phyloP scores from a whole-genome alignment of 2,329 filamentous ascomycete species.

The Beauveria scarabaeidicola region DNA sequence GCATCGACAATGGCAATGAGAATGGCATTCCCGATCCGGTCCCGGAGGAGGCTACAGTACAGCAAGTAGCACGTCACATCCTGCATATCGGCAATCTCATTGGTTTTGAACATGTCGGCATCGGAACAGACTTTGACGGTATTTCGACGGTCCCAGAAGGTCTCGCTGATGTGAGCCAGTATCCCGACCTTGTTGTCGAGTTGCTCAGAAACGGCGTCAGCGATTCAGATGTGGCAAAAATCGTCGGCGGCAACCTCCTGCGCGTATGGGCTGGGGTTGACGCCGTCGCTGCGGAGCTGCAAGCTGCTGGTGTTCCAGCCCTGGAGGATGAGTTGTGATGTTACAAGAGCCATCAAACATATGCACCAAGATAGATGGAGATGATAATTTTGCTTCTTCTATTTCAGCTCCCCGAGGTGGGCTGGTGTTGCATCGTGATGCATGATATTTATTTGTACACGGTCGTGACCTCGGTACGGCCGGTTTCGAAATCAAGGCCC shows the following conservation, averaged over 20 bases:
- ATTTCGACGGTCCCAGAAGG: constrained; percentile 60
- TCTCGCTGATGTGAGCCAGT: constrained; percentile 78
- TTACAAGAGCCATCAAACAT: background rate
- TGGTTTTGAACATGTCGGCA: constrained; percentile 78
- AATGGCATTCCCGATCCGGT: constrained; percentile 61
- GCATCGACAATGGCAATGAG: constrained; percentile 47
- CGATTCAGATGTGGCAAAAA: constrained; percentile 62
- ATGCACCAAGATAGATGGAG: background rate
- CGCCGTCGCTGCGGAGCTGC: constrained; percentile 56
- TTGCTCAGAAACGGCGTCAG: constrained; percentile 65
- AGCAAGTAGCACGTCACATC: constrained; percentile 73
- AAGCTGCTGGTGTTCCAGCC: constrained; percentile 43
- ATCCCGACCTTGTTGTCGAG: constrained; percentile 68
- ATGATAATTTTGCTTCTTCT: background rate
- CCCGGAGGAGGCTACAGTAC: constrained; percentile 61
- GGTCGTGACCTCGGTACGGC: background rate
- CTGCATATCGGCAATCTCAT: constrained; percentile 73
- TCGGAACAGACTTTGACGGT: constrained; percentile 86
- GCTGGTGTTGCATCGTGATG: background rate
- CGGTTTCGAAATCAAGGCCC: background rate
- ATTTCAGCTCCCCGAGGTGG: background rate
- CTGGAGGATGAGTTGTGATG: constrained; percentile 43
- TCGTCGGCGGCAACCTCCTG: constrained; percentile 73
- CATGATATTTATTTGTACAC: constrained; percentile 8
- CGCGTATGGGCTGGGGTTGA: constrained; percentile 81